These are phyloP conservation scores for Colletotrichum spaethianum DNA, from an alignment of 2,329 filamentous ascomycete genomes.

Conservation along the genomic window DNA sequence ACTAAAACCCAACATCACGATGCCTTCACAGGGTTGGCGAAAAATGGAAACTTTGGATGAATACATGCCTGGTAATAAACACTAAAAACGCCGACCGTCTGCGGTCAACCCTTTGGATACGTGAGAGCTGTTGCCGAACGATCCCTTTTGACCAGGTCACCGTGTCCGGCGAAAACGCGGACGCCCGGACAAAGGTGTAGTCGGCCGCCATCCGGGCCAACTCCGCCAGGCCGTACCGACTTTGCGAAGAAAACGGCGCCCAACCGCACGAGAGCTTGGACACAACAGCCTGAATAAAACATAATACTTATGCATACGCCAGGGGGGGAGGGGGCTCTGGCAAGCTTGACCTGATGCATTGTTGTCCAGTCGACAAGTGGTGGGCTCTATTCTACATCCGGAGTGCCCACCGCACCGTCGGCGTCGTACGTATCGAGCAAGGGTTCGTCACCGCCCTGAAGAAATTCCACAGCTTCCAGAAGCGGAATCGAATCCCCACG, in stretches of 20 bases:
- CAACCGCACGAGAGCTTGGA: constrained; percentile 6
- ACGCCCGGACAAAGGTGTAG: neutral
- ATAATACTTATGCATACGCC: constrained; percentile 15
- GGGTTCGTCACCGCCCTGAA: constrained; percentile 13
- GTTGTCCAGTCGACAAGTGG: constrained; percentile 35
- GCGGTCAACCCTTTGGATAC: neutral
- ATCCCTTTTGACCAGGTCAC: neutral
- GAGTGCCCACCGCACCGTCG: constrained; percentile 1
- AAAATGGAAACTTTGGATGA: neutral
- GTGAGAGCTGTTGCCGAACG: neutral
- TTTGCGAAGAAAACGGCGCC: neutral
- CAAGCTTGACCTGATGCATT: too few species aligned
- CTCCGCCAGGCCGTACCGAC: neutral
- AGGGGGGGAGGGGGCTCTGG: neutral
- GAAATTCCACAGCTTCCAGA: constrained; percentile 31
- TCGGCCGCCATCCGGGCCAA: constrained; percentile 2
- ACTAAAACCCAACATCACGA: neutral
- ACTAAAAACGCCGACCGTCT: neutral
- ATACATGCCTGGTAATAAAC: neutral
- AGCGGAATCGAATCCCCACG: constrained; percentile 21
- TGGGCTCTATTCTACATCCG: constrained; percentile 14
- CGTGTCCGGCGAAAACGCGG: neutral
- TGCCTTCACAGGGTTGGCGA: neutral
- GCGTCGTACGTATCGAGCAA: constrained; percentile 8
- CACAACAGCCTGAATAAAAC: neutral